Base-by-base conservation (phyloP, 208 protist species). In the Porcisia deanei region DNA sequence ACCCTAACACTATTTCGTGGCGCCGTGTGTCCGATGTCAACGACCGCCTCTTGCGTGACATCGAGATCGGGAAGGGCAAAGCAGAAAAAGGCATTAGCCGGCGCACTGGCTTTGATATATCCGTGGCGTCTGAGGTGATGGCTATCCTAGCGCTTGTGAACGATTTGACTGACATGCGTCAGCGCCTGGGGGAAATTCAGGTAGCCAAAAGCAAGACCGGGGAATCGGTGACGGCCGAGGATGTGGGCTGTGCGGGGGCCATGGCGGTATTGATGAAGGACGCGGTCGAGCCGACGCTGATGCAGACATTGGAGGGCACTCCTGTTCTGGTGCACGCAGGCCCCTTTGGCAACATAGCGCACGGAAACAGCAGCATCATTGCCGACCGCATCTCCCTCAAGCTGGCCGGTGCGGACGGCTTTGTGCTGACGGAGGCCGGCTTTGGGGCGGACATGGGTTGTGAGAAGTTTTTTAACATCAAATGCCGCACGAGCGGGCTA, bases 381-480 rank as follows among this genome's bases (percentile, higher is more conserved):
- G 98, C 98, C 37, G 98, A 99, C 81, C 85, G 88, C 70, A 96
- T 98, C 78, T 98, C 95, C 0, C 88, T 99, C 1, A 98, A 98
- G 93, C 84, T 99, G 1, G 98, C 91, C 55, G 98, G 97, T 34
- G n/a, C 84, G 39, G 90, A 99, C 68, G 98, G 98, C 68, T 99
- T 98, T 73, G 98, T 99, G 65, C 84, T 99, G 9, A 99, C 98
- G 4, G 98, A 99, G 88, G 98, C 97, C 64, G 98, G 98, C 65
- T 98, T 97, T 79, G 97, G 93, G 37, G 91, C 91, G 34, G 96
- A 99, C 82, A 99, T 99, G 88, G 98, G 98, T 37, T 89, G 93
- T 69, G 98, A 99, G 85, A 99, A 99, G 88, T 99, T 99, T 84
- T 98, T 99, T 76, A 94, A 99, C 83, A 99, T 99, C 76, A 99